phyloP scores from a whole-genome alignment of 2,329 filamentous ascomycete species.

The Monilinia polystroma region DNA sequence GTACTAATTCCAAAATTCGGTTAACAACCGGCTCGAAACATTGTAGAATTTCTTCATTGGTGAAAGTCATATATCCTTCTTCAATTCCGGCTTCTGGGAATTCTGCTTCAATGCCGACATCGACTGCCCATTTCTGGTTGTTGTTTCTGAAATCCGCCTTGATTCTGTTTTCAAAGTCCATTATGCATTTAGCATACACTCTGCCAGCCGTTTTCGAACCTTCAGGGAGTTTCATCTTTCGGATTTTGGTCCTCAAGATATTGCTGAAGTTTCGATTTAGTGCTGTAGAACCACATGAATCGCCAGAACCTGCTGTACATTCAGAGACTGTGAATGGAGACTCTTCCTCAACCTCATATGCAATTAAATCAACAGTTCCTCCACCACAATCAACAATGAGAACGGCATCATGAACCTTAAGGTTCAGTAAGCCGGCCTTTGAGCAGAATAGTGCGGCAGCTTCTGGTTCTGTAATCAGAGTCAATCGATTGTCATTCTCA shows the following conservation, averaged over 20 bases:
- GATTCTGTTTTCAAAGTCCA: conserved; percentile 99
- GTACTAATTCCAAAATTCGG: conserved; percentile 89
- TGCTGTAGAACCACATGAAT: conserved; percentile 97
- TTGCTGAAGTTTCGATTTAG: conserved; percentile 98
- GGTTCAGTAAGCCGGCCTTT: conserved; percentile 90
- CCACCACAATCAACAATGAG: conserved; percentile 97
- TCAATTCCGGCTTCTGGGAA: conserved; percentile 97
- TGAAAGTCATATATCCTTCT: conserved; percentile 99
- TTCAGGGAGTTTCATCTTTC: conserved; percentile 98
- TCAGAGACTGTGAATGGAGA: conserved; percentile 95
- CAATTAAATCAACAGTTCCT: conserved; percentile 97
- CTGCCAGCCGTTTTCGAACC: conserved; percentile 96
- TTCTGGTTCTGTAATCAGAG: conserved; percentile 93
- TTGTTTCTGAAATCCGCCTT: conserved; percentile 99
- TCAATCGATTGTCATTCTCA: conserved; percentile 95
- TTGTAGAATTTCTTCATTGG: conserved; percentile 97
- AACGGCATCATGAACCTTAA: conserved; percentile 98
- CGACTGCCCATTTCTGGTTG: conserved; percentile 97
- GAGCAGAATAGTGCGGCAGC: conserved; percentile 97
- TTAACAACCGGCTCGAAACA: conserved; percentile 99
- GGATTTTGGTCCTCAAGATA: conserved; percentile 93
- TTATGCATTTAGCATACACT: conserved; percentile 98
- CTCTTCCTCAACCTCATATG: conserved; percentile 97
- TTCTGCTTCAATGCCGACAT: conserved; percentile 97
- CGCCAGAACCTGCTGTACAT: conserved; percentile 94